A percentile compares a stretch with the other conserved stretches of the same genome.
Evolutionary conservation across 2,329 filamentous ascomycete species (phyloP).

Genomic region (Fusarium sambucinum): DNA sequence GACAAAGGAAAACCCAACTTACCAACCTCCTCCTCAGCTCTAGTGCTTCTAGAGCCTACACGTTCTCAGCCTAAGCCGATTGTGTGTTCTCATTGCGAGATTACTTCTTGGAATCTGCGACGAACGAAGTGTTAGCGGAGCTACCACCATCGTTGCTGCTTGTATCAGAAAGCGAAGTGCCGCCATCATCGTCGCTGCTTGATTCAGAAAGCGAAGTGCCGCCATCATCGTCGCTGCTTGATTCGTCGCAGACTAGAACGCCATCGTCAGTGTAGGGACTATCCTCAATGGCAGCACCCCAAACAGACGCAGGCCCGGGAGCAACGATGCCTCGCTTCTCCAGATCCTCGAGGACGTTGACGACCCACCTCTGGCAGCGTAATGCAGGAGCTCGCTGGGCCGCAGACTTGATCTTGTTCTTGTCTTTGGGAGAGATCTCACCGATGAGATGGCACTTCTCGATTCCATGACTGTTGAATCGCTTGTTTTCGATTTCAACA

Average conservation of each 20-base stretch:
- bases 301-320: background rate
- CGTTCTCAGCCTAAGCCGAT: background rate
- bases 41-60: too few relatives aligned
- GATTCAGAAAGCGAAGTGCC: too few relatives aligned
- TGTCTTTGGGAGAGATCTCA: background rate
- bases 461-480: background rate
- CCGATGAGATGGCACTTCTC: background rate
- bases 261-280: background rate
- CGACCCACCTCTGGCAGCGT: slow-evolving; percentile 2
- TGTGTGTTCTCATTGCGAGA: background rate
- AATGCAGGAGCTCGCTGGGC: background rate
- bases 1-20: background rate
- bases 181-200: background rate
- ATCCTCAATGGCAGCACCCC: background rate
- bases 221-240: background rate
- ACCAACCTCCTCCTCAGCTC: too few relatives aligned
- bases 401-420: background rate
- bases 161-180: too few relatives aligned
- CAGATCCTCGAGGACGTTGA: background rate
- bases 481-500: background rate
- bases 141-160: background rate
- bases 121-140: background rate
- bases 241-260: background rate
- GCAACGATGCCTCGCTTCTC: background rate
- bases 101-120: background rate